Evolutionary conservation across 306 rosid genomes (phyloP), one percentile per base, ranked within the genome.

Genomic region (Acacia melanoxylon): DNA sequence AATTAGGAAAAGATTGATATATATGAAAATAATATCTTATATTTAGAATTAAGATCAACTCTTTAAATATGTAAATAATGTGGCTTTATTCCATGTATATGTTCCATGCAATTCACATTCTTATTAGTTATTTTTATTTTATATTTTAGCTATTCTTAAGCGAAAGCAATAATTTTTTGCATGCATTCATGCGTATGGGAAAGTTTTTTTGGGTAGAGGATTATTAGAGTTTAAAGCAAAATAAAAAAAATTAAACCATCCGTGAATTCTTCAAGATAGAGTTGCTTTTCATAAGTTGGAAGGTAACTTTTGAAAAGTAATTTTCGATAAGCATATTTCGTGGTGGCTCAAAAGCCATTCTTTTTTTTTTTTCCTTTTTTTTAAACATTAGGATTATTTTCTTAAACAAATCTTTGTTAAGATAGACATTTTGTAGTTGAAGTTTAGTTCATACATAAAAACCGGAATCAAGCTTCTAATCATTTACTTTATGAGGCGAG

Each of bases 191-290:
- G 46, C 16, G 10, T n/a, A 68, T 68, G 73, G 17, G 19, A 37
- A 68, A 40, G 44, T 5, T 15, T 37, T 68, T 35, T 33, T 10
- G 49, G 56, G 13, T 51, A 8, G 13, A 10, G 2, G 14, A 59
- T 40, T 37, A 68, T 37, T 20, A 20, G 16, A 24, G 16, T 22
- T 59, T 24, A 59, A 69, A 42, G 31, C 15, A 44, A 14, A 16
- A 24, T 11, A 22, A 8, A 6, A 68, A 11, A 37, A 1, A 40
- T n/a, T n/a, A 29, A 4, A 24, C 3, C 40, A 4, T 22, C 6
- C 6, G 75, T 71, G 58, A 71, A 71, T 71, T 71, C 75, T 44
- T 71, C 58, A 6, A 45, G 75, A 15, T 42, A 14, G 20, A 70
- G 75, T 45, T 24, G 40, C 58, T 24, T 71, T 44, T 44, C 75